Conservation (phyloP, 1,139 yeast species). For the Scheffersomyces segobiensis region DNA sequence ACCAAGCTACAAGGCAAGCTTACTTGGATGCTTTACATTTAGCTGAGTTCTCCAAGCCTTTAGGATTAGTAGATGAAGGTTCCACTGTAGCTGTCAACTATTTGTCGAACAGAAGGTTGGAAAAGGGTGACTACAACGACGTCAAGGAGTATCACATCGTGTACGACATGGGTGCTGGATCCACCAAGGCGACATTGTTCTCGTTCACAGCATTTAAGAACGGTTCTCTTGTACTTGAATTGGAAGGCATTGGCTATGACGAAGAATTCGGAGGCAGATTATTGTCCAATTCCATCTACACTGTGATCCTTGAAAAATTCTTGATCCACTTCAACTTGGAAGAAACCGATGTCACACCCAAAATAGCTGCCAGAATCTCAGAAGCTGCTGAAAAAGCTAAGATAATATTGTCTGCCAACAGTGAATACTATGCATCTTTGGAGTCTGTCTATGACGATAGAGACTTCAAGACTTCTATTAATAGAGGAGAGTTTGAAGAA, state of each 20-base stretch:
- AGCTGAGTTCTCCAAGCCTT: constrained; percentile 61
- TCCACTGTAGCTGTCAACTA: constrained; percentile 85
- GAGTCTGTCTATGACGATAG: constrained; percentile 70
- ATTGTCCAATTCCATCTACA: constrained; percentile 66
- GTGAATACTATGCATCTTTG: constrained; percentile 69
- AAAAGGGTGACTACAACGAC: constrained; percentile 32
- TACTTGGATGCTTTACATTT: constrained; percentile 70
- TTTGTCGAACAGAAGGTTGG: constrained; percentile 50
- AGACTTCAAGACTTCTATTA: constrained; percentile 67
- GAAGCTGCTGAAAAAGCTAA: constrained; percentile 89
- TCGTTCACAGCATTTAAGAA: constrained; percentile 53
- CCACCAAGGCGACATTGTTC: constrained; percentile 82
- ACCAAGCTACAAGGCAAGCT: constrained; percentile 67
- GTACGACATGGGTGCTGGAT: constrained; percentile 92
- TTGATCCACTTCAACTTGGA: constrained; percentile 40
- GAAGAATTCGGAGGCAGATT: constrained; percentile 70
- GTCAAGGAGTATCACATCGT: constrained; percentile 63
- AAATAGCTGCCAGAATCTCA: constrained; percentile 67
- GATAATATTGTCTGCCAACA: constrained; percentile 80
- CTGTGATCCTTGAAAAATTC: constrained; percentile 60
- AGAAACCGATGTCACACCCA: constrained; percentile 43
- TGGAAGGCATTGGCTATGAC: constrained; percentile 74
- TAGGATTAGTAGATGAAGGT: constrained; percentile 84
- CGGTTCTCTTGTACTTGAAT: constrained; percentile 48
- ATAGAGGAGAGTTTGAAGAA: constrained; percentile 79